These are phyloP conservation scores for Gentiana dahurica DNA, from an alignment of 257 asterid species.

Conservation along the genomic window DNA sequence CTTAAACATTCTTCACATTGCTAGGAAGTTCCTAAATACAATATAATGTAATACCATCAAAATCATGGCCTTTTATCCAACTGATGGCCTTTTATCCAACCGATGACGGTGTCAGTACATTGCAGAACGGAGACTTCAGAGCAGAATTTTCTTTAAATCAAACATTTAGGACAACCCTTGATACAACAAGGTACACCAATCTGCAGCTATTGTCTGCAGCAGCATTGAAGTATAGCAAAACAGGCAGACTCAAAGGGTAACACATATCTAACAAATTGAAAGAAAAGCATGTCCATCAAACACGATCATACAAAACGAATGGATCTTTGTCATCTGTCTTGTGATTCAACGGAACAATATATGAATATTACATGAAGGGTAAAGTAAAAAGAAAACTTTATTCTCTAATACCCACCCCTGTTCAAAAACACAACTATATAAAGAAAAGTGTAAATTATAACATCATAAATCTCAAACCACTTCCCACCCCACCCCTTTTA, in stretches of 20 bases:
- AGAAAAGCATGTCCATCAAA: constrained; percentile 13
- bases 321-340: constrained; percentile 15
- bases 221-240: background rate
- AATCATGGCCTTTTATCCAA: too few relatives aligned
- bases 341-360: constrained; percentile 21
- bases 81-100: too few relatives aligned
- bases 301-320: constrained; percentile 29
- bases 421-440: constrained; percentile 28
- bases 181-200: too few relatives aligned
- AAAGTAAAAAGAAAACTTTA: constrained; percentile 61
- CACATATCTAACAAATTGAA: constrained; percentile 14
- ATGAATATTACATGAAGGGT: constrained; percentile 33
- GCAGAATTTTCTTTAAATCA: too few relatives aligned
- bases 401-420: constrained; percentile 46
- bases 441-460: constrained; percentile 22
- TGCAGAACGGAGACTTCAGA: too few relatives aligned
- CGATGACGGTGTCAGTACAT: too few relatives aligned
- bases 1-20: too few relatives aligned
- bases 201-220: too few relatives aligned
- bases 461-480: constrained; percentile 18
- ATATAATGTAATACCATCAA: too few relatives aligned
- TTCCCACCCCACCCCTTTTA: constrained; percentile 12
- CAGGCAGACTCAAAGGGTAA: constrained; percentile 1
- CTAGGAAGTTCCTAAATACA: too few relatives aligned
- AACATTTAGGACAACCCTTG: background rate